phyloP scores from a whole-genome alignment of 2,329 filamentous ascomycete genomes.

The Blastomyces gilchristii region DNA sequence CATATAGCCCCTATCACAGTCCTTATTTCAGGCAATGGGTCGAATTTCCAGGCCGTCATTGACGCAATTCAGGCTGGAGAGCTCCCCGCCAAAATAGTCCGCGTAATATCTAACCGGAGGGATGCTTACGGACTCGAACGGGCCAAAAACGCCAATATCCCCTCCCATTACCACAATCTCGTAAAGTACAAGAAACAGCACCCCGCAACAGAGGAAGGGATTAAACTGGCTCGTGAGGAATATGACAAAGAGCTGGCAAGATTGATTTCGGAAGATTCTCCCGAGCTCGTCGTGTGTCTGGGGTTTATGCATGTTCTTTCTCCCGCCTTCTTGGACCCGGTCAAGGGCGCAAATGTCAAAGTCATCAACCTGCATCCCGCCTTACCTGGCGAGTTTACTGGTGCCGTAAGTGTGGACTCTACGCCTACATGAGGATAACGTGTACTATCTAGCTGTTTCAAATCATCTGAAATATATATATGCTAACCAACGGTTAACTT shows the following conservation, averaged over 20 bases:
- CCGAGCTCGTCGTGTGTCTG: slow-evolving; percentile 68
- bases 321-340: slow-evolving; percentile 56
- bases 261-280: slow-evolving; percentile 53
- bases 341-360: slow-evolving; percentile 51
- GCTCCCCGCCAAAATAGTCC: slow-evolving; percentile 46
- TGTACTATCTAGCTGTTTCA: background rate
- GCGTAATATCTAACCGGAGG: slow-evolving; percentile 57
- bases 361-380: slow-evolving; percentile 80
- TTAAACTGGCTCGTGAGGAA: slow-evolving; percentile 46
- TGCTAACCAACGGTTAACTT: background rate
- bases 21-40: slow-evolving; percentile 63
- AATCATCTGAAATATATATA: background rate
- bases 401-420: slow-evolving; percentile 40
- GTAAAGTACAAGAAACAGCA: slow-evolving; percentile 64
- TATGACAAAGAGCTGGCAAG: slow-evolving; percentile 69
- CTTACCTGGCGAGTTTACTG: slow-evolving; percentile 64
- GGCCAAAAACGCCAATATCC: slow-evolving; percentile 52
- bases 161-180: slow-evolving; percentile 72
- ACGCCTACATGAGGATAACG: background rate
- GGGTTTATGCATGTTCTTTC: slow-evolving; percentile 84
- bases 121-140: slow-evolving; percentile 55
- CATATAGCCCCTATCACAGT: slow-evolving; percentile 49
- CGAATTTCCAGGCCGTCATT: slow-evolving; percentile 70
- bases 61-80: slow-evolving; percentile 44
- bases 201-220: slow-evolving; percentile 42